Conservation (phyloP, 495 filamentous ascomycete species). For the Bombardia bombarda region DNA sequence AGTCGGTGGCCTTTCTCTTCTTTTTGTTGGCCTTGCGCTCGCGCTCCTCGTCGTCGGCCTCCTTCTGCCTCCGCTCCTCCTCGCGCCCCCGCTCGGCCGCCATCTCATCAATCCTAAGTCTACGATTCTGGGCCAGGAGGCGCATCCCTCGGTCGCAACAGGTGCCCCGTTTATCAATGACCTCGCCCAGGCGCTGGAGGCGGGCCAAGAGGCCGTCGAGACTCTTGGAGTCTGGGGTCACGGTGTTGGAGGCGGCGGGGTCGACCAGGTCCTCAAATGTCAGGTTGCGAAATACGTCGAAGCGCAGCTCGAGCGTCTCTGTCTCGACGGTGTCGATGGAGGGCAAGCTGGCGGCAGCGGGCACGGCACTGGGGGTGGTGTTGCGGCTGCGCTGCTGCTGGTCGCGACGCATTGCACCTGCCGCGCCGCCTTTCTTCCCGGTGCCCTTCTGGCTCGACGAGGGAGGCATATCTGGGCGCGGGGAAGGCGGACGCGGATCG, state of each 20-base stretch:
- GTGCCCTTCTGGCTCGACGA: conserved; percentile 61
- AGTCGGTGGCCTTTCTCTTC: conserved; percentile 46
- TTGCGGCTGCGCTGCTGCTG: conserved; percentile 67
- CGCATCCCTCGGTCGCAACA: conserved; percentile 68
- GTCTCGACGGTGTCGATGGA: conserved; percentile 53
- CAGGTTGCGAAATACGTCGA: conserved; percentile 42
- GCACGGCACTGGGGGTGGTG: conserved; percentile 65
- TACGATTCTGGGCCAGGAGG: conserved; percentile 55
- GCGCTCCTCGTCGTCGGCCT: conserved; percentile 36
- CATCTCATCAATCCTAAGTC: conserved; percentile 45
- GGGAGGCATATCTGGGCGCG: conserved; percentile 39
- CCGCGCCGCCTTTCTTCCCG: conserved; percentile 57
- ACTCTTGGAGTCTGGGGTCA: conserved; percentile 67
- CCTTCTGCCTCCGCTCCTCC: conserved; percentile 31
- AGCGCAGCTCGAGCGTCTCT: conserved; percentile 52
- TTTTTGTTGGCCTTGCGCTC: conserved; percentile 49
- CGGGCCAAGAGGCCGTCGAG: conserved; percentile 61
- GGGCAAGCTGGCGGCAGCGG: conserved; percentile 38
- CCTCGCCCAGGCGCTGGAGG: conserved; percentile 54
- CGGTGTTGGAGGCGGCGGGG: conserved; percentile 46
- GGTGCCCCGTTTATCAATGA: conserved; percentile 55
- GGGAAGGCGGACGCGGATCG: too few relatives aligned
- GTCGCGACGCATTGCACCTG: conserved; percentile 55
- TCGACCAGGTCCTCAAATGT: conserved; percentile 71
- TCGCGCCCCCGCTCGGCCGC: conserved; percentile 32